Evolutionary conservation across 202 grass and related monocot species (phyloP), one percentile per base, ranked within the genome.

Genomic region (Cymbopogon flexuosus): DNA sequence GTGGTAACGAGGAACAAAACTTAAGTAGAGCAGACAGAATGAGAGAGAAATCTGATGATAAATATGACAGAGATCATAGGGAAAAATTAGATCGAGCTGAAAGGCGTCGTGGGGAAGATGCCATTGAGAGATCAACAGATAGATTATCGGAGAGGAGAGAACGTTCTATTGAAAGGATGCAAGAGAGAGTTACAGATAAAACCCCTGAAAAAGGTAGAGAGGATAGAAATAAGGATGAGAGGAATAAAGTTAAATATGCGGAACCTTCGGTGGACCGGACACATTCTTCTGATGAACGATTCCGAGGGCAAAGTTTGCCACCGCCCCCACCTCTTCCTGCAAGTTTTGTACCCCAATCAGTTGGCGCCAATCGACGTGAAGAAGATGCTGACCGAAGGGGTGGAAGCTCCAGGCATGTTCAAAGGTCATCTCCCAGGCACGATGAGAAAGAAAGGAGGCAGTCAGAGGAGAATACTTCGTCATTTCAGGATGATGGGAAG

Each of bases 331-430:
- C 95, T 34, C 90, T 98, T 80, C 95, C 95, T 8, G 36, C 90
- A 70, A 98, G 95, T 72, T 98, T 98, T 89, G 95, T 98, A 68
- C 95, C 95, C 19, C 95, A 94, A 76, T 94, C 89, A 64, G 87
- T 94, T 52, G 84, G 73, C 79, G 83, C 80, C 19, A 82, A 81
- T 49, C 77, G 77, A 46, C 90, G 91, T 83, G 91, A 91, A 79
- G 88, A 93, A 56, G 91, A 93, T 57, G 31, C 73, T 41, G 88
- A 93, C 3, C 79, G 84, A 75, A 93, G 91, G 51, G 61, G 73
- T 77, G 76, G 76, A 54, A 87, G 82, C 49, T 61, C 83, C 51
- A 87, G 88, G 61, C 91, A 93, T 84, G 49, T 81, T 14, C 91
- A 84, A 76, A 79, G 88, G 18, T 88, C 78, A 15, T 93, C 86